Evolutionary conservation across 371 early-diverging fungal genomes (phyloP), one percentile per base, ranked within the genome.

Genomic region (Funneliformis caledonium): DNA sequence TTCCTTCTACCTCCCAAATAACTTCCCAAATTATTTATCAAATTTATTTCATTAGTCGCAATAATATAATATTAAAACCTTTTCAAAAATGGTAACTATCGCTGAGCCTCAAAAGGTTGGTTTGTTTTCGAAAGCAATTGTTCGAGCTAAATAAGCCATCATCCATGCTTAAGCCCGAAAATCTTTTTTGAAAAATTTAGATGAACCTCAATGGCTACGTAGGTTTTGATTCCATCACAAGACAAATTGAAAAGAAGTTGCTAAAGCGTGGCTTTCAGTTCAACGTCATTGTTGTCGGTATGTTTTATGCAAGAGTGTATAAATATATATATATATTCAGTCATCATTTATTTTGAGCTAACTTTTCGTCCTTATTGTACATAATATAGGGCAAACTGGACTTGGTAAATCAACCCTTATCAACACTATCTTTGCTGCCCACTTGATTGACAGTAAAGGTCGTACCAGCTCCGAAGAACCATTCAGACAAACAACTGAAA

Each of bases 321-420:
- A 9, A 74, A 5, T 45, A 52, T 52, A 19, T 52, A 5, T n/a
- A 14, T 22, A 22, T 5, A 16, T 76, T 26, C 26, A 26, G 26
- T 26, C 26, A 26, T 60, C 14, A 59, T 16, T 61, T 60, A 37
- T 31, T 42, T 37, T 33, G 50, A 14, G 11, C 11, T 26, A 10
- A 14, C n/a, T 22, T 62, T 62, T 31, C 22, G 11, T 22, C 10
- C 11, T 60, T 75, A 8, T 61, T 56, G 9, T 72, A 4, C 22
- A 68, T 78, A 8, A 78, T 59, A 81, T 82, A 93, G 97, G 99
- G 79, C 97, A 98, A 92, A 94, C 97, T 78, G 99, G 99, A 33
- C 89, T 99, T 80, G 99, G 99, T 81, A 98, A 99, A 88, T 96
- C 99, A 12, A 99, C 99, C 47, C 90, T 99, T 78, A 93, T 99